A percentile compares a stretch with the other conserved stretches of the same genome.
Evolutionary conservation across 1,139 yeast genomes (phyloP).

Genomic region (Sugiyamaella paludigena): DNA sequence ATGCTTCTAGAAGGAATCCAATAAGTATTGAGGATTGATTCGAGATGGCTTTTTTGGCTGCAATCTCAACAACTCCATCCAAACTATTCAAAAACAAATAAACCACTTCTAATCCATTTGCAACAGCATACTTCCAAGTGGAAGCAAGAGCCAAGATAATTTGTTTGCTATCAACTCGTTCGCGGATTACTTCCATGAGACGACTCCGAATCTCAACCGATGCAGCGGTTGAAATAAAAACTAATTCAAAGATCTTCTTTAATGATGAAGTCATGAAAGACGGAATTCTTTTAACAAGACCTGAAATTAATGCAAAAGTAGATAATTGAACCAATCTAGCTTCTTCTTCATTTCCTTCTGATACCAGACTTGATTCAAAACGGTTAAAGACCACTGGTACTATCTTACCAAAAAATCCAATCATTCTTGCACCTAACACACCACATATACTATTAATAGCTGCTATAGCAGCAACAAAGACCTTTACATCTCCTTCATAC

Average conservation of each 20-base stretch:
- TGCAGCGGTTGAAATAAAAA: conserved; percentile 52
- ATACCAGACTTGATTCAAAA: conserved; percentile 44
- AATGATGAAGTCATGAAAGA: conserved; percentile 75
- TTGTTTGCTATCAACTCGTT: conserved; percentile 63
- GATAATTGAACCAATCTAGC: conserved; percentile 46
- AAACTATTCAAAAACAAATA: conserved; percentile 68
- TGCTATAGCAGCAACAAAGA: conserved; percentile 72
- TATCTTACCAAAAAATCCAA: conserved; percentile 81
- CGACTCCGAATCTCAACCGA: conserved; percentile 60
- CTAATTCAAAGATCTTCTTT: conserved; percentile 55
- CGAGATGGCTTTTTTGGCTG: conserved; percentile 74
- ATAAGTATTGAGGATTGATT: conserved; percentile 68
- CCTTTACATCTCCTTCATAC: conserved; percentile 47
- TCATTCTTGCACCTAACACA: conserved; percentile 77
- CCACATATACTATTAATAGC: conserved; percentile 68
- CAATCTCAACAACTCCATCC: conserved; percentile 60
- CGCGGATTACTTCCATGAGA: conserved; percentile 62
- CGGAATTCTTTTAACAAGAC: conserved; percentile 80
- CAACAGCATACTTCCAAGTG: conserved; percentile 59
- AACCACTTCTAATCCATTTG: conserved; percentile 48
- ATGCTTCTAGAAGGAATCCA: conserved; percentile 65
- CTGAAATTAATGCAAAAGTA: conserved; percentile 66
- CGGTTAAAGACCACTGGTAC: conserved; percentile 70
- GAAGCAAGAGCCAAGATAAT: conserved; percentile 59
- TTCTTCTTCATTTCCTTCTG: conserved; percentile 21